Conservation (phyloP, 176 grass and related monocot species). For the Oryza rufipogon region DNA sequence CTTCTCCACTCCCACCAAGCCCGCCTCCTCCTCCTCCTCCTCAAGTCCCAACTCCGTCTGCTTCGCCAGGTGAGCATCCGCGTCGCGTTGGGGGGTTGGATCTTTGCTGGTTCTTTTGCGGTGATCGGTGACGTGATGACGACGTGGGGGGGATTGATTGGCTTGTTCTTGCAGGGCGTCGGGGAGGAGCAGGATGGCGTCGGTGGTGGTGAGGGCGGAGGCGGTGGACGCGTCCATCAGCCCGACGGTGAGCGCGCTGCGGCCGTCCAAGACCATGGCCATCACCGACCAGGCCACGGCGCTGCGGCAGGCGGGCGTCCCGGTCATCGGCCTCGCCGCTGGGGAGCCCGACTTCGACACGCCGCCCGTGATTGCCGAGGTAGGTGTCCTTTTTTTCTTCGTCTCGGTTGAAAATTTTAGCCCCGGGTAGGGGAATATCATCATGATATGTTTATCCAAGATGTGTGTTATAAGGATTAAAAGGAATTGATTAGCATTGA, state of each 20-base stretch:
- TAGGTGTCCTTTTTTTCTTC: not conserved
- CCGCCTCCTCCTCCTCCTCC: not conserved
- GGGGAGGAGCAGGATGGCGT: slow-evolving; percentile 1
- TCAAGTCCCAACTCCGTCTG: slow-evolving; percentile 8
- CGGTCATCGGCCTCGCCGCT: slow-evolving; percentile 68
- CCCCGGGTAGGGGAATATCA: not conserved
- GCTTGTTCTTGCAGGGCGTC: slow-evolving; percentile 36
- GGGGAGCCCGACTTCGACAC: slow-evolving; percentile 82
- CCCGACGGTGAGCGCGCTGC: slow-evolving; percentile 58
- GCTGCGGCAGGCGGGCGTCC: slow-evolving; percentile 61
- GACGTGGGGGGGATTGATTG: not conserved
- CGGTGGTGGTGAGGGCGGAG: slow-evolving; percentile 37
- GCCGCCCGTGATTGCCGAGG: slow-evolving; percentile 58
- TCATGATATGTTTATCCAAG: not conserved
- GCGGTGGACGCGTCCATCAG: slow-evolving; percentile 52
- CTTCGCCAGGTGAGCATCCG: slow-evolving; percentile 42
- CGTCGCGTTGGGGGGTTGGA: not conserved
- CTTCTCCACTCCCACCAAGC: slow-evolving; percentile 8
- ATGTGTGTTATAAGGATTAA: not conserved
- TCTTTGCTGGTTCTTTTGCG: not conserved
- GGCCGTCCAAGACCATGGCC: slow-evolving; percentile 72
- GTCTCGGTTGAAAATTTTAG: not conserved
- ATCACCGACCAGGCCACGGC: slow-evolving; percentile 74
- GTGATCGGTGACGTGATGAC: not conserved
- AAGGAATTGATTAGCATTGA: not conserved